Percentiles rank a stretch among this genome's conserved stretches.
These are phyloP conservation scores for Acacia concinna DNA, from an alignment of 331 rosid species.

Conservation along the genomic window DNA sequence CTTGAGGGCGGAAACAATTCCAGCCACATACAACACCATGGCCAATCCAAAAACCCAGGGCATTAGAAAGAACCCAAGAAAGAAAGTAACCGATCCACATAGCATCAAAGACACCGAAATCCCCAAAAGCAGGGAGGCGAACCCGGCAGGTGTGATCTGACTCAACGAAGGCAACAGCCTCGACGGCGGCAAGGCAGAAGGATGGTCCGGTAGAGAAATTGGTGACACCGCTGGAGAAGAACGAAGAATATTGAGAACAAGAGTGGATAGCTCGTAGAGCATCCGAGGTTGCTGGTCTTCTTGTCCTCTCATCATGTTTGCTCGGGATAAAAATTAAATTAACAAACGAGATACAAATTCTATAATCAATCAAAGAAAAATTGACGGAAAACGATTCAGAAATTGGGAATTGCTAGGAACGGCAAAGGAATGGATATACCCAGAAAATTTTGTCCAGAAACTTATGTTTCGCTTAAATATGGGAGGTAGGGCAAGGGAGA, in stretches of 20 bases:
- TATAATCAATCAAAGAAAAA: not conserved
- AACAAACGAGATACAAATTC: not conserved
- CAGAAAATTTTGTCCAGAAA: not conserved
- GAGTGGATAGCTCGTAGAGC: constrained; percentile 65
- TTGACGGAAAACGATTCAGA: not conserved
- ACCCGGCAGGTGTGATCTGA: constrained; percentile 74
- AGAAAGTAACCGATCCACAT: constrained; percentile 91
- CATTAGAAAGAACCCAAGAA: constrained; percentile 89
- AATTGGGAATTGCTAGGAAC: not conserved
- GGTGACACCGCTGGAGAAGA: constrained; percentile 50
- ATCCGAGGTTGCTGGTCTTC: constrained; percentile 60
- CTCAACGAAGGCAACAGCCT: constrained; percentile 22
- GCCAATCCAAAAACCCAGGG: constrained; percentile 84
- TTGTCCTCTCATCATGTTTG: constrained; percentile 39
- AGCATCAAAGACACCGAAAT: constrained; percentile 84
- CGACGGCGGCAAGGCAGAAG: constrained; percentile 21
- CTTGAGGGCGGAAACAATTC: constrained; percentile 61
- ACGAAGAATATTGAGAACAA: constrained; percentile 73
- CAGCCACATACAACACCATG: constrained; percentile 71
- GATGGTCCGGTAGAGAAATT: constrained; percentile 48
- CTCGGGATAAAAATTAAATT: not conserved
- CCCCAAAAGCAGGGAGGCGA: constrained; percentile 74
- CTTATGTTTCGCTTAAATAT: not conserved
- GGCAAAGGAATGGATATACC: constrained; percentile 56
- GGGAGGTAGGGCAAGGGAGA: constrained; percentile 22